phyloP scores from a whole-genome alignment of 306 rosid species.

The Inga leiocalycina region DNA sequence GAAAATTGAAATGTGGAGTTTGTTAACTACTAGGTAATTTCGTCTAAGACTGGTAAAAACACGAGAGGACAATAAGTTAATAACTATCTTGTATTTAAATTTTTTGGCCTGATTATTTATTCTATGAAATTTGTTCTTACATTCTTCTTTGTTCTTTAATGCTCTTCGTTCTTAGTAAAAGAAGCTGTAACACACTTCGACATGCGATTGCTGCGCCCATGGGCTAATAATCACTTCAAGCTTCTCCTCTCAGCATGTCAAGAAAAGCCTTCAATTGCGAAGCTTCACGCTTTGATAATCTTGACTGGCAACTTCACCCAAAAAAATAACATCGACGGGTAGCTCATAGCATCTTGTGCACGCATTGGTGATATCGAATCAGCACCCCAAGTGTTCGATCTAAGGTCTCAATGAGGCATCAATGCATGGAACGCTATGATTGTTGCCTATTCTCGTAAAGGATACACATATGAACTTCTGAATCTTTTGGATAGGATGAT shows the following conservation, averaged over 20 bases:
- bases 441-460: constrained; percentile 42
- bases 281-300: constrained; percentile 47
- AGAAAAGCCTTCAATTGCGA: constrained; percentile 35
- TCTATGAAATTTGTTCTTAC: no score
- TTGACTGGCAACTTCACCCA: constrained; percentile 30
- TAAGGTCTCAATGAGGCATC: constrained; percentile 35
- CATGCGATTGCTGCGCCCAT: constrained; percentile 36
- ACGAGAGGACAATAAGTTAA: no score
- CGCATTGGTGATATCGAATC: constrained; percentile 23
- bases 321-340: constrained; percentile 32
- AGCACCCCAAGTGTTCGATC: constrained; percentile 48
- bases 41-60: no score
- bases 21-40: no score
- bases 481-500: constrained; percentile 40
- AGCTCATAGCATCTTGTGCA: constrained; percentile 34
- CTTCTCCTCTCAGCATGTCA: constrained; percentile 41
- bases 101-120: no score
- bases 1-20: no score
- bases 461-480: constrained; percentile 36
- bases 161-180: background rate
- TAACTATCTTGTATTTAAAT: no score
- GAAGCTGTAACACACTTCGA: background rate
- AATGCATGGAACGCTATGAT: constrained; percentile 53
- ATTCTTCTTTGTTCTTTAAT: no score
- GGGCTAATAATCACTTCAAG: constrained; percentile 38